Evolutionary conservation across 2,329 filamentous ascomycete species (phyloP), one percentile per base, ranked within the genome.

Genomic region (Helotiales sp.): DNA sequence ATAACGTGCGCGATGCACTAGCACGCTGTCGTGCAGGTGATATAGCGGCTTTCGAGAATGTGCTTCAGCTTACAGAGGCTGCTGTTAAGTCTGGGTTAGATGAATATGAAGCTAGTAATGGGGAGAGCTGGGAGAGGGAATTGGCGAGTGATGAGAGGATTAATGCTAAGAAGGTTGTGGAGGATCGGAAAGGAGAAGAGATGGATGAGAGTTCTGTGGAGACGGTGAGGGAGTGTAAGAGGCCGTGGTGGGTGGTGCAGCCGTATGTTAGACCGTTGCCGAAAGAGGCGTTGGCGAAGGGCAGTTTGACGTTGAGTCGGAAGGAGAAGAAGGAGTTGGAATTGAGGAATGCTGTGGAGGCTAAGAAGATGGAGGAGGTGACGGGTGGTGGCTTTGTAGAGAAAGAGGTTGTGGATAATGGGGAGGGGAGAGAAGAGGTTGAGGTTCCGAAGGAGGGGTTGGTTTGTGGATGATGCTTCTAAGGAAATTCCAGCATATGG

Each of bases 201-300:
- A 70, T 73, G 1, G 71, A 75, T 49, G 79, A 85, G 68, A 87
- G 82, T 71, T 89, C 87, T 4, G 75, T 85, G 17, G 85, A 83
- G 8, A 86, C 89, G 0, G 85, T 95, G 25, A 83, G 82, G 55
- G 79, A 84, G 59, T 96, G 91, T 69, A 88, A 86, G 71, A 77
- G 91, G 63, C 93, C 93, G 1, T 97, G 87, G 83, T 97, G 91
- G 91, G 81, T 96, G 3, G 91, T 87, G 52, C 93, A 98, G 76
- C 88, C 93, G 3, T 90, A 96, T 67, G 83, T 97, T 6, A 79
- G 93, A 55, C 93, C 92, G 38, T 72, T 97, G 68, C 95, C 95
- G 0, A 89, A 89, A 65, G 93, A 98, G 76, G 95, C 95, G 2
- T 69, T 95, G 63, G 87, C 88, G 61, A 92, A 91, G 71, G 93